phyloP scores from a whole-genome alignment of 2,329 filamentous ascomycete genomes.

The Calonectria henricotiae region DNA sequence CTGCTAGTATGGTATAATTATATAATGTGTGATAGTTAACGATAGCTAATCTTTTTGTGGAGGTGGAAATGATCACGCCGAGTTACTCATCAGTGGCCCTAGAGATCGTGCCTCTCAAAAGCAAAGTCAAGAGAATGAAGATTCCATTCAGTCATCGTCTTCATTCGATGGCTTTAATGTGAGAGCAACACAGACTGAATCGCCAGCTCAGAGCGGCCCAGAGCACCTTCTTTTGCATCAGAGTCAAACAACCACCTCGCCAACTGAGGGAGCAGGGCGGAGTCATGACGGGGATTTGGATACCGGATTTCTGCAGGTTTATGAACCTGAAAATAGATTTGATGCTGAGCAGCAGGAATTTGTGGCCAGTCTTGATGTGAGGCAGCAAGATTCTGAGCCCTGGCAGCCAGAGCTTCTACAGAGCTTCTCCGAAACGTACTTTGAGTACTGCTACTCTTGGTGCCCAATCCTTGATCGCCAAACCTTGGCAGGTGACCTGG shows the following conservation, averaged over 20 bases:
- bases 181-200: not conserved
- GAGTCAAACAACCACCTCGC: conserved; percentile 43
- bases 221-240: conserved; percentile 2
- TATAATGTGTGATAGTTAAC: no score
- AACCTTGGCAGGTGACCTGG: conserved; percentile 53
- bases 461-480: conserved; percentile 60
- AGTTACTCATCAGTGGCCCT: not conserved
- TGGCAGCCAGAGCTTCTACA: conserved; percentile 55
- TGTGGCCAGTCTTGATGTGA: conserved; percentile 50
- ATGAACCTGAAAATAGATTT: conserved; percentile 55
- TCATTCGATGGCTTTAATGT: not conserved
- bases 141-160: not conserved
- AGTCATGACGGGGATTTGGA: conserved; percentile 56
- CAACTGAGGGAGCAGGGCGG: conserved; percentile 42
- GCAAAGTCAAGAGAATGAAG: not conserved
- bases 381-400: conserved; percentile 42
- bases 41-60: not conserved
- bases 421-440: conserved; percentile 62
- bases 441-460: conserved; percentile 62
- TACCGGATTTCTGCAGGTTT: conserved; percentile 57
- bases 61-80: not conserved
- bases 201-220: not conserved
- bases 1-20: not conserved
- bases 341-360: conserved; percentile 54
- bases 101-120: no score